Evolutionary conservation across 1,284 basidiomycete genomes (phyloP).

Genomic region (Sphagnurus paluster): DNA sequence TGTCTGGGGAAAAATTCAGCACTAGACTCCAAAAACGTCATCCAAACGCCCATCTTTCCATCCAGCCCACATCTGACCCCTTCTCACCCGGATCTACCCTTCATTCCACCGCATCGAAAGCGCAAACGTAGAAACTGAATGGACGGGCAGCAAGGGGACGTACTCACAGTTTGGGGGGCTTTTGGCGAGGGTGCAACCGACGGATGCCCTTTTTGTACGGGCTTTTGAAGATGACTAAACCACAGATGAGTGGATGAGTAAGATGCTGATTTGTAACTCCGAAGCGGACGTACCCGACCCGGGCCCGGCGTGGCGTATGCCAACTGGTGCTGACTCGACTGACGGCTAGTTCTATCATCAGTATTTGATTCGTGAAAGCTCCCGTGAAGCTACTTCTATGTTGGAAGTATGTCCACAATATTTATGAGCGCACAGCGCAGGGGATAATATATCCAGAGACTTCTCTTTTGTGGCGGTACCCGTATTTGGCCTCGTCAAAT

Average conservation of each 20-base stretch:
- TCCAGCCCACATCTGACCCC: slow-evolving; percentile 16
- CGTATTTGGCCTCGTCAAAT: too few species aligned
- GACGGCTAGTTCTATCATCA: too few species aligned
- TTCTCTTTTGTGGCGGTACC: too few species aligned
- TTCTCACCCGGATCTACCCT: slow-evolving; percentile 1
- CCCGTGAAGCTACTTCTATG: too few species aligned
- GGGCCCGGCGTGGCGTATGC: neutral
- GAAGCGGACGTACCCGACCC: neutral
- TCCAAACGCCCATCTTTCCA: slow-evolving; percentile 13
- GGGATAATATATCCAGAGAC: too few species aligned
- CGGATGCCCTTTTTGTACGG: slow-evolving; percentile 17
- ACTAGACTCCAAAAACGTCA: slow-evolving; percentile 21
- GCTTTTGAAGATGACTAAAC: slow-evolving; percentile 19
- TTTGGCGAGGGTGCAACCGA: slow-evolving; percentile 4
- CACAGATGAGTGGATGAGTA: slow-evolving; percentile 14
- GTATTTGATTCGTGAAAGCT: too few species aligned
- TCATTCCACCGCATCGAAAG: neutral
- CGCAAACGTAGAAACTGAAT: neutral
- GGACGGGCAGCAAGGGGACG: slow-evolving; percentile 5
- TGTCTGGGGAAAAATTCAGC: neutral
- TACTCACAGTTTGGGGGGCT: slow-evolving; percentile 15
- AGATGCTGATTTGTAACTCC: slow-evolving; percentile 15
- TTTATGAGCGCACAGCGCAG: too few species aligned
- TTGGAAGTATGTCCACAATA: too few species aligned
- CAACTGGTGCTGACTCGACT: neutral